Evolutionary conservation across 192 early-diverging fungal species (phyloP).

Genomic region (Pecoramyces ruminantium): DNA sequence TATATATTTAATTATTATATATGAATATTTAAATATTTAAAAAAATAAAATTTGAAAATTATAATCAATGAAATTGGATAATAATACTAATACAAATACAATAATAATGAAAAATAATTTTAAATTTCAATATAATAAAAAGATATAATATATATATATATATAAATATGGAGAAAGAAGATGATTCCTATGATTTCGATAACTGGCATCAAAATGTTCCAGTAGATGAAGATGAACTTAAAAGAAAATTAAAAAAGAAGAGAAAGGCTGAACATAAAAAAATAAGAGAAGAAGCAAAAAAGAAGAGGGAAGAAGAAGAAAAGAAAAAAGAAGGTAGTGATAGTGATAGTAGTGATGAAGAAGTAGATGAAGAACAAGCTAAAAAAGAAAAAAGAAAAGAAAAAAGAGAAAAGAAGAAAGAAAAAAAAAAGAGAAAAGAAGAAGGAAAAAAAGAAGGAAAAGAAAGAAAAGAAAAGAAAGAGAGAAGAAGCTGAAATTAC

Average conservation of each 20-base stretch:
- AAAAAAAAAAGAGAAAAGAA: constrained; percentile 12
- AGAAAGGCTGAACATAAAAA: neutral
- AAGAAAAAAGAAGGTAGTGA: neutral
- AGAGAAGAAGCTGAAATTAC: constrained; percentile 1
- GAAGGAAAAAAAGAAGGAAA: constrained; percentile 15
- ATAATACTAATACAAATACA: too few relatives aligned
- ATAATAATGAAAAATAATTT: too few relatives aligned
- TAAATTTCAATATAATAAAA: too few relatives aligned
- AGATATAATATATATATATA: neutral
- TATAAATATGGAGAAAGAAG: neutral
- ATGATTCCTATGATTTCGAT: neutral
- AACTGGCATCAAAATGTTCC: neutral
- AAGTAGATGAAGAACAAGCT: neutral
- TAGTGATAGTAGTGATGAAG: neutral
- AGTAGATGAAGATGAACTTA: neutral
- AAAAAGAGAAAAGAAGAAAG: constrained; percentile 15
- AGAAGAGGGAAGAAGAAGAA: neutral
- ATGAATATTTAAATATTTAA: too few relatives aligned
- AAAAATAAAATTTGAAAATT: too few relatives aligned
- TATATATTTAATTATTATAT: too few relatives aligned
- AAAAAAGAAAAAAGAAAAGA: constrained; percentile 17
- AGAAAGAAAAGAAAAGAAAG: constrained; percentile 14
- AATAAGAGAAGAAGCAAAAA: neutral
- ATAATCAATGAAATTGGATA: too few relatives aligned
- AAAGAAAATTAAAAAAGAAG: neutral